Evolutionary conservation across 106 monocot genomes (phyloP).

Genomic region (Allium cepa): DNA sequence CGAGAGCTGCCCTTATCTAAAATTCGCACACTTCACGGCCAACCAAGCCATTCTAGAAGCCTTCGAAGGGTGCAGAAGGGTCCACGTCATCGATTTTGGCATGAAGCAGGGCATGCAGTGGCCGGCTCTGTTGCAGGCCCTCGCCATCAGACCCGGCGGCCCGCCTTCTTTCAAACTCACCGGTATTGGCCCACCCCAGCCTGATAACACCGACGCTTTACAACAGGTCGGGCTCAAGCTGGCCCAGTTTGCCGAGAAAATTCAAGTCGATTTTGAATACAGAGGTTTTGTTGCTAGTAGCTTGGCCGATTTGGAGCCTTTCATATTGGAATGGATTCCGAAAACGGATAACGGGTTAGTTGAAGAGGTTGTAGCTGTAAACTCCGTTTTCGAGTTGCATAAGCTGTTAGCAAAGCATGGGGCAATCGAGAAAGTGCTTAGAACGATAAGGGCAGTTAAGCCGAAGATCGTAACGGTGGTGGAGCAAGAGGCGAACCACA

Average conservation of each 20-base stretch:
- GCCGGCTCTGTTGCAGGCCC: conserved; percentile 90
- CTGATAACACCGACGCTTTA: conserved; percentile 56
- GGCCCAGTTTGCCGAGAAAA: conserved; percentile 69
- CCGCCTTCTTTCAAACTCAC: conserved; percentile 84
- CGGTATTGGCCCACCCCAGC: conserved; percentile 78
- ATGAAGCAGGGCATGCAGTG: conserved; percentile 95
- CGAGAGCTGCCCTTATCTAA: conserved; percentile 93
- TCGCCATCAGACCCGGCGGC: conserved; percentile 78
- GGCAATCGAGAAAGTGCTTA: conserved; percentile 44
- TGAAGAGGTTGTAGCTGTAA: conserved; percentile 49
- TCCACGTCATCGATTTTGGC: conserved; percentile 94
- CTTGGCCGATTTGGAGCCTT: conserved; percentile 74
- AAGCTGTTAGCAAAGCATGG: conserved; percentile 45
- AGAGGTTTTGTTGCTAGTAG: conserved; percentile 48
- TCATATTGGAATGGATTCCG: conserved; percentile 30
- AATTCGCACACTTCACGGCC: conserved; percentile 98
- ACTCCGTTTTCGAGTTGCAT: conserved; percentile 89
- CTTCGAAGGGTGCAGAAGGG: conserved; percentile 51
- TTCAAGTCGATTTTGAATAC: conserved; percentile 73
- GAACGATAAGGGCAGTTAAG: conserved; percentile 32
- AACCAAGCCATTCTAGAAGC: conserved; percentile 97
- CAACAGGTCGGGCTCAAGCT: conserved; percentile 80
- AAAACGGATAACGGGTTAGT: background rate
- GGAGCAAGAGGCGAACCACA: conserved; percentile 95
- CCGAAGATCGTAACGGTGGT: conserved; percentile 74